These are phyloP conservation scores for Phytophthora podocarpi DNA, from an alignment of 352 stramenopile genomes.

Conservation along the genomic window DNA sequence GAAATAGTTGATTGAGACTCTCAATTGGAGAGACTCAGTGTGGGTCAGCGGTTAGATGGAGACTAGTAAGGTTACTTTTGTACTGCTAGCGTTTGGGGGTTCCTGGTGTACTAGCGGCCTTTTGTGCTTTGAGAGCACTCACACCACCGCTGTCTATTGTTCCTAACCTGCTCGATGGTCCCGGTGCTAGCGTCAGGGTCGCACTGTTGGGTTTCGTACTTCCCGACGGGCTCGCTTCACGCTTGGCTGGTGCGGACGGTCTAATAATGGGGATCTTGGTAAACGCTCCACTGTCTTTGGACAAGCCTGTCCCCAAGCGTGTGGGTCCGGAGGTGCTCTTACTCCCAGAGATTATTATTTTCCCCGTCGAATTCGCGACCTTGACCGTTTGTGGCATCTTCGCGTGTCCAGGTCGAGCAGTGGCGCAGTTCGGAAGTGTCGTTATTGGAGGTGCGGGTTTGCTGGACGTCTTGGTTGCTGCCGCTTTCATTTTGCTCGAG, in stretches of 20 bases:
- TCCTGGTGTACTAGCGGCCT: slow-evolving; percentile 19
- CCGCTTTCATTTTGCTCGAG: slow-evolving; percentile 42
- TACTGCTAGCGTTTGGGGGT: slow-evolving; percentile 33
- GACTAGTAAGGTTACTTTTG: slow-evolving; percentile 21
- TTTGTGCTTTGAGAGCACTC: slow-evolving; percentile 26
- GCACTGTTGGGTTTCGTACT: slow-evolving; percentile 50
- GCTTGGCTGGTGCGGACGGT: slow-evolving; percentile 67
- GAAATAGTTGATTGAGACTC: slow-evolving; percentile 13
- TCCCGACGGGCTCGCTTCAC: slow-evolving; percentile 63
- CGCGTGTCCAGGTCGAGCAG: slow-evolving; percentile 45
- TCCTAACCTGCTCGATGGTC: slow-evolving; percentile 36
- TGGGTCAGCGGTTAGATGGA: background rate
- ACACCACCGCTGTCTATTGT: slow-evolving; percentile 37
- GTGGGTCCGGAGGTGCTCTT: slow-evolving; percentile 44
- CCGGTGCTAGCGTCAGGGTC: slow-evolving; percentile 20
- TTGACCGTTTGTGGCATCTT: slow-evolving; percentile 66
- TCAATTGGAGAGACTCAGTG: no score
- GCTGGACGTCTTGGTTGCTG: slow-evolving; percentile 46
- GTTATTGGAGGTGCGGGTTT: slow-evolving; percentile 59
- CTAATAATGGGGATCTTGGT: slow-evolving; percentile 83
- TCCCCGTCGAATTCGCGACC: slow-evolving; percentile 54
- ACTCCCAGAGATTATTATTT: slow-evolving; percentile 39
- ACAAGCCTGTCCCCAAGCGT: slow-evolving; percentile 39
- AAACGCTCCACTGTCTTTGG: slow-evolving; percentile 53
- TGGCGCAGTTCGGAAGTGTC: slow-evolving; percentile 70